Evolutionary conservation across 345 rosid genomes (phyloP).

Genomic region (Aegle marmelos): DNA sequence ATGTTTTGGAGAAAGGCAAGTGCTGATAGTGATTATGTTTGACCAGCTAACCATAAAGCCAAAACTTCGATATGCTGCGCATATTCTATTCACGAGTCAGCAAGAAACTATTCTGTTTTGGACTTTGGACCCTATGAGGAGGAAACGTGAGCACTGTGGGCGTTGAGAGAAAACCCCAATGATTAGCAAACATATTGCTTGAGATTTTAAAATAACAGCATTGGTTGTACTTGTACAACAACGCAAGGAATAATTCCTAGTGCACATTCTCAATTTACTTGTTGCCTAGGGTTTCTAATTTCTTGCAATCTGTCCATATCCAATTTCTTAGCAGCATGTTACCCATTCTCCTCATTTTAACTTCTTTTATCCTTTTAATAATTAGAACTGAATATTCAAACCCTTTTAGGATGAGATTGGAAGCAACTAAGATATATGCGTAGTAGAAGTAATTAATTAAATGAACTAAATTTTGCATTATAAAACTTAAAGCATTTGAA

Average conservation of each 20-base stretch:
- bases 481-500: no score
- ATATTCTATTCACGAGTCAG: neutral
- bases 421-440: neutral
- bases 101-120: neutral
- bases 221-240: neutral
- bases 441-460: neutral
- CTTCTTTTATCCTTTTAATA: no score
- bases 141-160: neutral
- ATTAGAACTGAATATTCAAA: neutral
- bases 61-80: neutral
- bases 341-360: neutral
- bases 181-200: neutral
- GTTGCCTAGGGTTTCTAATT: neutral
- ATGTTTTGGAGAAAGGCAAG: neutral
- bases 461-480: neutral
- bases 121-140: neutral
- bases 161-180: neutral
- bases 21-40: neutral
- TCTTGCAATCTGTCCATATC: neutral
- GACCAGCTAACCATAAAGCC: neutral
- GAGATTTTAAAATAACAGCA: neutral
- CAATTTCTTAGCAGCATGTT: neutral
- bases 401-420: neutral
- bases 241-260: conserved; percentile 1
- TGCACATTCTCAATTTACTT: neutral